Percentiles rank a stretch among this genome's conserved stretches.
Conservation (phyloP, 768 basidiomycete genomes). For the Polyporus arcularius region DNA sequence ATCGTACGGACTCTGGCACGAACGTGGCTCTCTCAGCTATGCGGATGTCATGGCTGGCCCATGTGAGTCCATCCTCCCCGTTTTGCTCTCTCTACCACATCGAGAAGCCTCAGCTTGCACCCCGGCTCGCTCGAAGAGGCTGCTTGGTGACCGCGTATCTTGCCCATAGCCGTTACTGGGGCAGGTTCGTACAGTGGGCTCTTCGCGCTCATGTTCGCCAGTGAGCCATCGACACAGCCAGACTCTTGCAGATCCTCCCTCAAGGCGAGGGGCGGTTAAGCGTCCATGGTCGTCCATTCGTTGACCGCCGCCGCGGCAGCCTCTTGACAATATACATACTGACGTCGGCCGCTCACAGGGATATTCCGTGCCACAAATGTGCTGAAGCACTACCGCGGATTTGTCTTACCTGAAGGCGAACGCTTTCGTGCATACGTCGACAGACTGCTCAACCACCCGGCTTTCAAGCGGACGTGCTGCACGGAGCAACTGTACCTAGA, state of each 20-base stretch:
- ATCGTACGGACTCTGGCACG: constrained; percentile 62
- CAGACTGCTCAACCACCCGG: constrained; percentile 58
- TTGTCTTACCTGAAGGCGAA: constrained; percentile 50
- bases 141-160: too few relatives aligned
- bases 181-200: too few relatives aligned
- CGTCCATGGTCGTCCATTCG: too few relatives aligned
- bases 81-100: constrained; percentile 1
- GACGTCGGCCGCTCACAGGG: constrained; percentile 45
- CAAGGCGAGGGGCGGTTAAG: too few relatives aligned
- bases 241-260: too few relatives aligned
- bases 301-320: too few relatives aligned
- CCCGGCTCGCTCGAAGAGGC: too few relatives aligned
- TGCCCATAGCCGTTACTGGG: too few relatives aligned
- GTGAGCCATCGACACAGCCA: too few relatives aligned
- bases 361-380: constrained; percentile 66
- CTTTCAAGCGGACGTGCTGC: constrained; percentile 70
- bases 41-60: constrained; percentile 71
- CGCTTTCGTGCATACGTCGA: constrained; percentile 55
- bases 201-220: too few relatives aligned
- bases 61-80: constrained; percentile 44
- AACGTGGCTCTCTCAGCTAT: constrained; percentile 54
- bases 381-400: constrained; percentile 67
- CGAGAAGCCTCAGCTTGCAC: neutral
- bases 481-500: constrained; percentile 66
- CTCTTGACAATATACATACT: too few relatives aligned